Evolutionary conservation across 768 basidiomycete species (phyloP).

Genomic region (Podaxis sp.): DNA sequence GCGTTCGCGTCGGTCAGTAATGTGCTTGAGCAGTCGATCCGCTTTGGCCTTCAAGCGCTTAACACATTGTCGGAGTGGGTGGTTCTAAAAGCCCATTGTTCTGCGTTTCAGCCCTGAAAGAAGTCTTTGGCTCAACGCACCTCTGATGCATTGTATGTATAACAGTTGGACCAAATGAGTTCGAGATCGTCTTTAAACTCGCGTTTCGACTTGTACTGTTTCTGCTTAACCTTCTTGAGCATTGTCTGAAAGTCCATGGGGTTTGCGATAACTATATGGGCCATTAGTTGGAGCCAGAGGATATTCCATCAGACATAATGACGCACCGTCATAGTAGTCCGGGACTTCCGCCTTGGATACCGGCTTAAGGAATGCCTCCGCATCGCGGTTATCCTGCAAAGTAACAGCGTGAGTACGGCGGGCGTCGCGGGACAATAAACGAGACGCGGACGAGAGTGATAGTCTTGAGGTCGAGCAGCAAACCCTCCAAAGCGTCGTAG

Average conservation of each 20-base stretch:
- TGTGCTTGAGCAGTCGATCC: slow-evolving; percentile 79
- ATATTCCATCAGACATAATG: neutral
- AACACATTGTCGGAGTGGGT: slow-evolving; percentile 83
- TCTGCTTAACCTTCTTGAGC: slow-evolving; percentile 88
- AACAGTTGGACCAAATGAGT: slow-evolving; percentile 96
- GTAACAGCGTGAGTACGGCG: slow-evolving; percentile 22
- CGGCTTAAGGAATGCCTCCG: slow-evolving; percentile 90
- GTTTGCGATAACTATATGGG: slow-evolving; percentile 70
- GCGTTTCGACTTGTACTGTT: slow-evolving; percentile 88
- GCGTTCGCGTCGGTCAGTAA: slow-evolving; percentile 85
- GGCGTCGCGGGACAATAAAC: slow-evolving; percentile 19
- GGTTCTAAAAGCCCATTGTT: slow-evolving; percentile 47
- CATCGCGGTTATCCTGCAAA: slow-evolving; percentile 76
- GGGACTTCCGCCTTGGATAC: slow-evolving; percentile 87
- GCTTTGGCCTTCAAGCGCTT: slow-evolving; percentile 80
- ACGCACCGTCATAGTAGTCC: slow-evolving; percentile 88
- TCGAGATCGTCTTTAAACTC: slow-evolving; percentile 94
- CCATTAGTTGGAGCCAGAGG: slow-evolving; percentile 2
- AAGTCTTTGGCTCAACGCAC: slow-evolving; percentile 43
- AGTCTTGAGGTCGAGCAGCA: slow-evolving; percentile 80
- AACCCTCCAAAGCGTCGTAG: slow-evolving; percentile 89
- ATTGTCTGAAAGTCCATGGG: slow-evolving; percentile 97
- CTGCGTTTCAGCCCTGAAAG: neutral
- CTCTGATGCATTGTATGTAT: slow-evolving; percentile 86
- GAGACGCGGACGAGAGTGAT: slow-evolving; percentile 54